A percentile compares a stretch with the other conserved stretches of the same genome.
phyloP scores from a whole-genome alignment of 2,329 filamentous ascomycete genomes.

The Aspergillus piperis region DNA sequence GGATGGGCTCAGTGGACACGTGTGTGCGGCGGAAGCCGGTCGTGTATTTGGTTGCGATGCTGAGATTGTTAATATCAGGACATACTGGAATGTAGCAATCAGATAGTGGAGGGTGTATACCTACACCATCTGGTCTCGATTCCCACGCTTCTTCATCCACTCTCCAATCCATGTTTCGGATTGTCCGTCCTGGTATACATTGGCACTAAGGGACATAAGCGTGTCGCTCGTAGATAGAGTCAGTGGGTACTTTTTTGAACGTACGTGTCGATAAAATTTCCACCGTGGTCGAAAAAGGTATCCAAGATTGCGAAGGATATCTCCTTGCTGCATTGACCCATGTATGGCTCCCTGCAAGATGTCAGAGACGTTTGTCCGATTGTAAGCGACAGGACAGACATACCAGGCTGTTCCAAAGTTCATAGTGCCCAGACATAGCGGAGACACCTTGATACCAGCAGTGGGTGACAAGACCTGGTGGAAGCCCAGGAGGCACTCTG shows the following conservation, averaged over 20 bases:
- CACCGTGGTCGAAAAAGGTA: constrained; percentile 51
- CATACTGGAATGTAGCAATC: not conserved
- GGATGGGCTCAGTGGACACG: constrained; percentile 35
- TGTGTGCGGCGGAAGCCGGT: constrained; percentile 40
- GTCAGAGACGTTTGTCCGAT: not conserved
- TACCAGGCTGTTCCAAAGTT: constrained; percentile 56
- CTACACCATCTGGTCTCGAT: constrained; percentile 57
- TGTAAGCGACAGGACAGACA: not conserved
- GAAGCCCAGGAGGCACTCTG: constrained; percentile 46
- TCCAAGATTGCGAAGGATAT: constrained; percentile 54
- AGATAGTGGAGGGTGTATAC: constrained; percentile 39
- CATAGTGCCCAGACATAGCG: constrained; percentile 57
- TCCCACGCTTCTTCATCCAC: constrained; percentile 51
- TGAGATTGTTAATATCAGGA: not conserved
- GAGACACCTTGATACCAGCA: constrained; percentile 55
- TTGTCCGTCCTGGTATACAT: constrained; percentile 53
- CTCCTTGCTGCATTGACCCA: constrained; percentile 51
- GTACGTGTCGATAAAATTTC: constrained; percentile 57
- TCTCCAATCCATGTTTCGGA: constrained; percentile 56
- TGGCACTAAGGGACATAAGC: constrained; percentile 33
- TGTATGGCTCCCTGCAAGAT: constrained; percentile 8
- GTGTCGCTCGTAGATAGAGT: not conserved
- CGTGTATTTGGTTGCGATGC: constrained; percentile 18
- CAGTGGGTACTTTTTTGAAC: not conserved
- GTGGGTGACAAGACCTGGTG: constrained; percentile 55